Base-by-base conservation (phyloP, 2,329 filamentous ascomycete genomes). In the Phymatotrichopsis omnivora region DNA sequence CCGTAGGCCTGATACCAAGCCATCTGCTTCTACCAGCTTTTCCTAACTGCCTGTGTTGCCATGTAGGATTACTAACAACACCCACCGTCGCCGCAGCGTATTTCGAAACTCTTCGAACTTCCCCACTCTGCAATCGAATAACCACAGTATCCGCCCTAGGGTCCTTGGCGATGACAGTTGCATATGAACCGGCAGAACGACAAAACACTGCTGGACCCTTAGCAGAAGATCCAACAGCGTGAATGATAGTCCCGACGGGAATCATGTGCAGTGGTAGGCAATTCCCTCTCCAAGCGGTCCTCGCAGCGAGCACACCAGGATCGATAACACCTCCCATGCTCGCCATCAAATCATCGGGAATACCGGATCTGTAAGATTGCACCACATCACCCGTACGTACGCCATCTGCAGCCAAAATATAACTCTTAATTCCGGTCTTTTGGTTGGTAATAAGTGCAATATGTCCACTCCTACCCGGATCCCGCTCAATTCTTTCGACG, bases 261-360 rank as follows among this genome's bases (percentile, higher is more conserved):
- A 98, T 83, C 80, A 98, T 91, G 66, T 93, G 84, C 62, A 98
- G 71, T 11, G 91, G 91, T 57, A 98, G 67, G 63, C 91, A 98
- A 65, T 98, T 98, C 44, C 91, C 91, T 60, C 85, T 76, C 69
- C 87, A 87, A 1, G 86, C 87, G 19, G 93, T 98, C 68, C 85
- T 91, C 23, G 91, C 84, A 6, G 93, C 91, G 52, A 98, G 68
- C 63, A 98, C 85, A 80, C 93, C 93, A 8, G 89, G 86, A 71
- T 98, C 91, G 39, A 95, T 75, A 31, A 80, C 69, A 57, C 91
- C 89, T 51, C 91, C 91, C 87, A 98, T 96, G 61, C 80, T 86
- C 39, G 82, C 78, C 59, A 95, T 74, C 45, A 98, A 69, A 54
- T 91, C 82, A 53, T 82, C 72, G 1, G 93, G 91, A 49, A 98